A percentile compares a stretch with the other conserved stretches of the same genome.
phyloP scores from a whole-genome alignment of 1,139 yeast genomes.

The Diutina pseudorugosa region DNA sequence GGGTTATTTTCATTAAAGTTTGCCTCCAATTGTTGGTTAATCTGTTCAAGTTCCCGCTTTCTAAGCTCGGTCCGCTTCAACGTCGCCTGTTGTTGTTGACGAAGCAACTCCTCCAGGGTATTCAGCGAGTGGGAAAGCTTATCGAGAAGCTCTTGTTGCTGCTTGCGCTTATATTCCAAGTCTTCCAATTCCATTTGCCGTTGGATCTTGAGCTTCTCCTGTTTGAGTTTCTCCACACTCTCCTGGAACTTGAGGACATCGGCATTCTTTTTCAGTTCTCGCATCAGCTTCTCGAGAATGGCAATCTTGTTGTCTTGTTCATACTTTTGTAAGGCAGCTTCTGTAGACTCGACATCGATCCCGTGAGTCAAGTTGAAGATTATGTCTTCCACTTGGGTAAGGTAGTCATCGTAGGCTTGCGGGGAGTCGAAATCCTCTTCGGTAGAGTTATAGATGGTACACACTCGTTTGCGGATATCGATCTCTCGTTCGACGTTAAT shows the following conservation, averaged over 20 bases:
- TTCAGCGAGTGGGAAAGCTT: conserved; percentile 44
- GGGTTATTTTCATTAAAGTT: conserved; percentile 14
- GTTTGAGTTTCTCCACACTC: conserved; percentile 33
- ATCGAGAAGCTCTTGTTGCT: conserved; percentile 58
- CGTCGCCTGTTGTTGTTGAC: conserved; percentile 27
- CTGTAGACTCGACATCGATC: conserved; percentile 62
- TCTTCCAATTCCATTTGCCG: conserved; percentile 63
- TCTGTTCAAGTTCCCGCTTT: conserved; percentile 53
- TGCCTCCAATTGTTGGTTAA: conserved; percentile 39
- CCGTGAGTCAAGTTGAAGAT: conserved; percentile 67
- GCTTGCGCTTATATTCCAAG: conserved; percentile 41
- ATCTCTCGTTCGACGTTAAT: conserved; percentile 82
- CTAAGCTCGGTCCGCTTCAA: conserved; percentile 55
- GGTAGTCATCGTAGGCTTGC: conserved; percentile 56
- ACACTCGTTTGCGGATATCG: conserved; percentile 74
- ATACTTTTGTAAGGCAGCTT: conserved; percentile 53
- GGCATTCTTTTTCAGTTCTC: conserved; percentile 55
- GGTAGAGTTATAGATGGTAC: conserved; percentile 68
- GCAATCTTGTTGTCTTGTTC: conserved; percentile 66
- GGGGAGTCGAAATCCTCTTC: conserved; percentile 56
- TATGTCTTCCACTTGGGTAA: conserved; percentile 74
- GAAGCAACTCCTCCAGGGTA: conserved; percentile 41
- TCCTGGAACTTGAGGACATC: conserved; percentile 49
- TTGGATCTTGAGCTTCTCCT: conserved; percentile 51
- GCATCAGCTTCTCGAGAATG: conserved; percentile 54